A percentile compares a stretch with the other conserved stretches of the same genome.
Evolutionary conservation across 495 filamentous ascomycete genomes (phyloP).

Genomic region (Staphylotrichum longicolle): DNA sequence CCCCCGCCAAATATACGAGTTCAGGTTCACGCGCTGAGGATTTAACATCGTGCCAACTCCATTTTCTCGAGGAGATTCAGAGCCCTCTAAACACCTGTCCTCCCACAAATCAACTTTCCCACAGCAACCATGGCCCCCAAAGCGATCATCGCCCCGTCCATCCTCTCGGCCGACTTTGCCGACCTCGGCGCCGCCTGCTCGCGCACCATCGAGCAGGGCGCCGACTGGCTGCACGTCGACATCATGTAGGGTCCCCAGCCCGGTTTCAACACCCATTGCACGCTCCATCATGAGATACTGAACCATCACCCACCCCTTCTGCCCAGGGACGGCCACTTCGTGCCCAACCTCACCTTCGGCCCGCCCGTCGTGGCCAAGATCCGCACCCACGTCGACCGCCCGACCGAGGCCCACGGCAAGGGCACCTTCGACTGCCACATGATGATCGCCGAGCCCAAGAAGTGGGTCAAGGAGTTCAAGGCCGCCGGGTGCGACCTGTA

Average conservation of each 20-base stretch:
- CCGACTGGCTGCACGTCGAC: constrained; percentile 88
- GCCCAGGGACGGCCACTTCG: constrained; percentile 83
- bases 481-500: constrained; percentile 94
- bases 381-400: constrained; percentile 69
- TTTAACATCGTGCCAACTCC: background rate
- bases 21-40: background rate
- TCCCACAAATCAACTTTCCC: background rate
- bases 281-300: no score
- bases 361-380: constrained; percentile 91
- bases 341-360: constrained; percentile 97
- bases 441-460: constrained; percentile 99
- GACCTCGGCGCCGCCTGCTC: constrained; percentile 80
- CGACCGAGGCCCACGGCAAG: constrained; percentile 55
- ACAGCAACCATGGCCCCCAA: constrained; percentile 67
- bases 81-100: no score
- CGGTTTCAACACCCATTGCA: background rate
- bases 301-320: background rate
- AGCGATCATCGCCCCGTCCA: constrained; percentile 94
- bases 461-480: constrained; percentile 94
- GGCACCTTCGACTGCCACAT: constrained; percentile 99
- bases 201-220: constrained; percentile 73
- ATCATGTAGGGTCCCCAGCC: constrained; percentile 63
- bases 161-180: constrained; percentile 94
- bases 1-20: constrained; percentile 16
- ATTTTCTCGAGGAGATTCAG: background rate